Conservation (phyloP, 1,284 basidiomycete genomes). For the Coniophora puteana region DNA sequence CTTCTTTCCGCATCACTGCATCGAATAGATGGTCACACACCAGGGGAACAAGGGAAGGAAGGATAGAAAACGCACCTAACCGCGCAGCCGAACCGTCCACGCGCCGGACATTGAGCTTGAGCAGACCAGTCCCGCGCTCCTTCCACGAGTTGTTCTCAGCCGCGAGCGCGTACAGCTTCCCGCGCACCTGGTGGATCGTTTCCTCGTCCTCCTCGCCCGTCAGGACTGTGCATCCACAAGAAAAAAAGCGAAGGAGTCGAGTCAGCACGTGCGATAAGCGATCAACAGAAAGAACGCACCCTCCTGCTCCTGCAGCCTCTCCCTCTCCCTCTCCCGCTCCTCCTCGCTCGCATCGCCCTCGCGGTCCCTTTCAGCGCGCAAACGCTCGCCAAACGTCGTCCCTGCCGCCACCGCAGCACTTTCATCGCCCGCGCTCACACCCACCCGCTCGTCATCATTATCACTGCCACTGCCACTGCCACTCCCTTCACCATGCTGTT, state of each 20-base stretch:
- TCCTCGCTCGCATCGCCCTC: constrained; percentile 51
- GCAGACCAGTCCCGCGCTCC: constrained; percentile 81
- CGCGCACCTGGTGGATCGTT: constrained; percentile 80
- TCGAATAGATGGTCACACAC: constrained; percentile 6
- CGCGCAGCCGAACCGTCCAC: constrained; percentile 70
- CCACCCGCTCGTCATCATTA: neutral
- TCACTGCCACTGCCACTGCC: constrained; percentile 10
- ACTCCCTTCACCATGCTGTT: constrained; percentile 27
- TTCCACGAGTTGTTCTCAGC: constrained; percentile 68
- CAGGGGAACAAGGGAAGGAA: neutral
- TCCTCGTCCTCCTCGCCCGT: constrained; percentile 94
- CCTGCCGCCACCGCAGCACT: neutral
- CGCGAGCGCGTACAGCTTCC: constrained; percentile 79
- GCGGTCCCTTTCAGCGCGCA: constrained; percentile 54
- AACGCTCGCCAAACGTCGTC: constrained; percentile 54
- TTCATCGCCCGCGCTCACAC: neutral
- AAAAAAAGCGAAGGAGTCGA: constrained; percentile 5
- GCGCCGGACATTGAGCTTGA: constrained; percentile 78
- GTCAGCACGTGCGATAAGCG: neutral
- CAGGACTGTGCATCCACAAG: constrained; percentile 45
- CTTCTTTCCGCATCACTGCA: constrained; percentile 93
- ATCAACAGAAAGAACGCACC: constrained; percentile 43
- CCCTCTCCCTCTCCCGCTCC: constrained; percentile 35
- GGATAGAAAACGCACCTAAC: constrained; percentile 48
- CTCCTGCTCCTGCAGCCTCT: constrained; percentile 55